Percentiles rank a stretch among this genome's conserved stretches.
phyloP scores from a whole-genome alignment of 169 alveolate genomes.

The Perkinsus olseni region DNA sequence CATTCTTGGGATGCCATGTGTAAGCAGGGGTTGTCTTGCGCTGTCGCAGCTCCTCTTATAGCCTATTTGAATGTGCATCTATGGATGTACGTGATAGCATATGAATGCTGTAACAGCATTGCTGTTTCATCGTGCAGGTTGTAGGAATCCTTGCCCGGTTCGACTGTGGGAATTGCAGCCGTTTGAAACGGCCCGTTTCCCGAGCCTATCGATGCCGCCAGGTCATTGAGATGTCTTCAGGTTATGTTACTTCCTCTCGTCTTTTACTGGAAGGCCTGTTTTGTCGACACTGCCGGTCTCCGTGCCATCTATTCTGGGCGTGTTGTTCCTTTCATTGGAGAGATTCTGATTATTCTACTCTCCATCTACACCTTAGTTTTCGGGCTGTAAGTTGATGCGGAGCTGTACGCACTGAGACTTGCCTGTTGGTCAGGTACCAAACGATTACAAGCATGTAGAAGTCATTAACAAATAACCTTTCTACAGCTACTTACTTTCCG shows the following conservation, averaged over 20 bases:
- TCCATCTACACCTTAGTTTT: not conserved
- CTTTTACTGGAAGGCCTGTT: not conserved
- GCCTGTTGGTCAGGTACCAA: not conserved
- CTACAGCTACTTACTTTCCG: too few species aligned
- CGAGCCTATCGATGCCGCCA: too few species aligned
- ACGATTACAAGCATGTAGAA: not conserved
- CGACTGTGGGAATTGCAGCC: too few species aligned
- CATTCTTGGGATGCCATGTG: not conserved
- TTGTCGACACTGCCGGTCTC: not conserved
- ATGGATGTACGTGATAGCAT: not conserved
- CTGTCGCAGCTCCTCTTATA: too few species aligned
- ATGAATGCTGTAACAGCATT: too few species aligned
- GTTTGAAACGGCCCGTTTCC: too few species aligned
- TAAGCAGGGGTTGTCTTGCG: not conserved
- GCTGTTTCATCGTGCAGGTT: too few species aligned
- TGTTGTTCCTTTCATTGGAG: not conserved
- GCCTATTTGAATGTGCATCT: too few species aligned
- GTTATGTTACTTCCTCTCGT: not conserved
- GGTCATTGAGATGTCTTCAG: too few species aligned
- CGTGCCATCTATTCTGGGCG: not conserved
- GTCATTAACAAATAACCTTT: too few species aligned
- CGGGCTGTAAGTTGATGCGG: not conserved
- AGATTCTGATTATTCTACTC: not conserved
- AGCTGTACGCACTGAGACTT: too few species aligned
- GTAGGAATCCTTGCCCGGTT: too few species aligned